Evolutionary conservation across 768 basidiomycete genomes (phyloP), one percentile per base, ranked within the genome.

Genomic region (Sutorius australiensis): DNA sequence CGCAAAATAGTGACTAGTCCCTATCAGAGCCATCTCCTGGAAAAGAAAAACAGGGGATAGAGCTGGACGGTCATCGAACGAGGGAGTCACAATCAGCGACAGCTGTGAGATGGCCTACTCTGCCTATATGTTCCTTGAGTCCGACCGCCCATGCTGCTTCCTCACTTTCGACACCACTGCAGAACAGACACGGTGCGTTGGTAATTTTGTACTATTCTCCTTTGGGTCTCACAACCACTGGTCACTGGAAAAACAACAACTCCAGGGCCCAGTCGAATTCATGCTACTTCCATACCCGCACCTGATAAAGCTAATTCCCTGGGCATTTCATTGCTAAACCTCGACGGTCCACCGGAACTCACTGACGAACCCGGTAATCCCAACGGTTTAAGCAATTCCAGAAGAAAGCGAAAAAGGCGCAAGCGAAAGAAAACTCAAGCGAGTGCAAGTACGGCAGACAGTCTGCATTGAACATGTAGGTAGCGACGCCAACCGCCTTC

Each of bases 371-470:
- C 51, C 55, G 68, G 58, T 39, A 51, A 57, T 48, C 37, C 45
- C 21, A 51, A 36, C 42, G 47, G 53, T 53, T 41, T 45, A 55
- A 56, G 55, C 32, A 70, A 61, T 56, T 67, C 75, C 32, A 84
- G 78, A 62, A 84, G 80, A 72, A 85, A 75, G 57, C 74, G 79
- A 7, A 79, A 70, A 65, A 72, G 77, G 55, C 75, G 72, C 52
- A 82, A 78, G 61, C 81, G 76, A 61, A 83, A 78, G 69, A 82
- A 78, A 60, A 70, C 70, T 48, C 72, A 67, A 50, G 59, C 47
- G 57, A 61, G 60, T 27, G 30, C 59, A 47, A 58, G 53, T 51
- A 63, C 63, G 41, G 57, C 49, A 56, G 55, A 58, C 50, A 54
- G 46, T 21, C 47, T 37, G 43, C 53, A 31, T 37, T 61, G 43